phyloP scores from a whole-genome alignment of 495 filamentous ascomycete genomes.

The Penicillium macrosclerotiorum region DNA sequence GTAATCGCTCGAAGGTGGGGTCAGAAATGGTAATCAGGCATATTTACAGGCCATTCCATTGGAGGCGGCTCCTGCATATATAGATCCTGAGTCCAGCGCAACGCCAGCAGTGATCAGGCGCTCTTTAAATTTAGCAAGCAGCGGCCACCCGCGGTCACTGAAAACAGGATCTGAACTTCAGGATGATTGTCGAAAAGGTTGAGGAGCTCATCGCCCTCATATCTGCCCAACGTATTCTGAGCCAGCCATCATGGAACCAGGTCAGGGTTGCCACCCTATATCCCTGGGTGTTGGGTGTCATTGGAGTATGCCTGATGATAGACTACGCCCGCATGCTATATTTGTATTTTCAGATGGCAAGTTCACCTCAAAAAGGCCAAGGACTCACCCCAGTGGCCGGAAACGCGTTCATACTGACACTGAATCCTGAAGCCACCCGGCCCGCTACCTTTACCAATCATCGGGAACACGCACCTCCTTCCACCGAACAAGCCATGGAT shows the following conservation, averaged over 20 bases:
- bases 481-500: conserved; percentile 64
- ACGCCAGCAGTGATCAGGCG: neutral
- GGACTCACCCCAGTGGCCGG: too few species aligned
- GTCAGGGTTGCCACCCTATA: neutral
- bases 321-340: conserved; percentile 17
- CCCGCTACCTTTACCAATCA: conserved; percentile 33
- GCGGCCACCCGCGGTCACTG: neutral
- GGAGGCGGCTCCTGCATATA: neutral
- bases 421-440: conserved; percentile 53
- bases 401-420: neutral
- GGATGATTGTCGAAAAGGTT: conserved; percentile 11
- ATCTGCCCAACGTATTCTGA: neutral
- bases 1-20: neutral
- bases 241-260: neutral
- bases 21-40: neutral
- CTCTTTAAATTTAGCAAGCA: neutral
- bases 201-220: conserved; percentile 10
- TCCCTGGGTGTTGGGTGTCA: neutral
- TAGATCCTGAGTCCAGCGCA: neutral
- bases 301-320: neutral
- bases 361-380: neutral
- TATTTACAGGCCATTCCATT: neutral
- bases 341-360: conserved; percentile 14
- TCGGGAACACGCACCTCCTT: conserved; percentile 57
- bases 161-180: neutral